A percentile compares a stretch with the other conserved stretches of the same genome.
Evolutionary conservation across 495 filamentous ascomycete species (phyloP).

Genomic region (Penicillium canariense): DNA sequence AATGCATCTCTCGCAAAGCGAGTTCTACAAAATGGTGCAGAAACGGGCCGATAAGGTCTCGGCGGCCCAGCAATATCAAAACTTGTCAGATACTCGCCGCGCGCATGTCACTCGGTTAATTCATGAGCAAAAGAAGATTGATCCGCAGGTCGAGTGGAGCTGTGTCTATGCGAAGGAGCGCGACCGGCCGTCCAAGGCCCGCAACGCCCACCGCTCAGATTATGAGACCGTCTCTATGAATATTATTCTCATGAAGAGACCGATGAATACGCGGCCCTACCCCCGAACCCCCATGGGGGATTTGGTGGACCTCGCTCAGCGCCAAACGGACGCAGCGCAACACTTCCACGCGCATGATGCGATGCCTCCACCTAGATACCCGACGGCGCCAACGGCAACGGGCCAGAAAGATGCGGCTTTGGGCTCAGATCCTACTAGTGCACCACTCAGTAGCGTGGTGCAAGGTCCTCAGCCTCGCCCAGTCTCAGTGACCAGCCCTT

Average conservation of each 20-base stretch:
- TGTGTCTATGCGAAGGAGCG: slow-evolving; percentile 39
- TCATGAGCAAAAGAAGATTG: slow-evolving; percentile 24
- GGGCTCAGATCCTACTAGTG: background rate
- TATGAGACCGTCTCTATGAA: slow-evolving; percentile 38
- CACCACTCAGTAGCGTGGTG: background rate
- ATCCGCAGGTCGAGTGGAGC: slow-evolving; percentile 34
- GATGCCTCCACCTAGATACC: background rate
- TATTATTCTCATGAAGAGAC: slow-evolving; percentile 36
- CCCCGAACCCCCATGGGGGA: slow-evolving; percentile 17
- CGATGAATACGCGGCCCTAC: slow-evolving; percentile 13
- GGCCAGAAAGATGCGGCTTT: background rate
- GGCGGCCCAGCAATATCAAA: slow-evolving; percentile 32
- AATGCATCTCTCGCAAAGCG: slow-evolving; percentile 31
- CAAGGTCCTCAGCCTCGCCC: slow-evolving; percentile 12
- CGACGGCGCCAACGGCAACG: background rate
- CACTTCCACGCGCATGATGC: too few relatives aligned
- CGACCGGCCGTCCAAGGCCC: slow-evolving; percentile 23
- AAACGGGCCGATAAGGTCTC: slow-evolving; percentile 30
- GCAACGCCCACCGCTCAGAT: slow-evolving; percentile 27
- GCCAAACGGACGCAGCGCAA: background rate
- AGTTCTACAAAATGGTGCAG: slow-evolving; percentile 30
- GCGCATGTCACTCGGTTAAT: slow-evolving; percentile 37
- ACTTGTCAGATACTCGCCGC: slow-evolving; percentile 24
- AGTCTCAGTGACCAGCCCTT: slow-evolving; percentile 3
- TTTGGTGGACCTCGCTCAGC: slow-evolving; percentile 16